These are phyloP conservation scores for Fraxinus americana DNA, from an alignment of 257 asterid species.

Conservation along the genomic window DNA sequence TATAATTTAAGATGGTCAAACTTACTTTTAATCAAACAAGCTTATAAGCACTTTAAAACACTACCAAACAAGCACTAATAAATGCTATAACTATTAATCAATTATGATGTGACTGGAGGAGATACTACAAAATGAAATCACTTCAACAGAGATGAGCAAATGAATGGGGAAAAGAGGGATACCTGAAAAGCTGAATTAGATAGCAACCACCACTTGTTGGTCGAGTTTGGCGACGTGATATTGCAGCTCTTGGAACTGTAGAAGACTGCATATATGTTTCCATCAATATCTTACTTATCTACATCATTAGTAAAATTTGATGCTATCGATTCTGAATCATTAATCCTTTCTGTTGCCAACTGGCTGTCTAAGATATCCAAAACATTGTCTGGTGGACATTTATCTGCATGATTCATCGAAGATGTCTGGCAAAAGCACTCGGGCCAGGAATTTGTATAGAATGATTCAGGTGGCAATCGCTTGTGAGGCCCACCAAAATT, in stretches of 20 bases:
- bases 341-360: constrained; percentile 34
- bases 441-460: constrained; percentile 95
- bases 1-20: no score
- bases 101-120: neutral
- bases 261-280: constrained; percentile 11
- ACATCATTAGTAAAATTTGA: constrained; percentile 42
- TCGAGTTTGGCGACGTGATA: constrained; percentile 18
- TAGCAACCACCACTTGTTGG: constrained; percentile 4
- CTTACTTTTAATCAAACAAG: no score
- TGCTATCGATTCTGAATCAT: constrained; percentile 31
- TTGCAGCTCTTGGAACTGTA: constrained; percentile 23
- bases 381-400: constrained; percentile 66
- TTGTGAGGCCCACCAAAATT: constrained; percentile 91
- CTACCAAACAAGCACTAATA: neutral
- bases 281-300: constrained; percentile 33
- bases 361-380: constrained; percentile 52
- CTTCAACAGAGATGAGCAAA: neutral
- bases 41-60: no score
- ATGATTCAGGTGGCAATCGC: constrained; percentile 82
- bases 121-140: neutral
- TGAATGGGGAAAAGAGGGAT: neutral
- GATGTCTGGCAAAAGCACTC: constrained; percentile 89
- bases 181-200: constrained; percentile 31
- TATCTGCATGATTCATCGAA: constrained; percentile 65
- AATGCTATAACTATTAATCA: no score